A percentile compares a stretch with the other conserved stretches of the same genome.
Evolutionary conservation across 805 yeast species (phyloP).

Genomic region (Myxozyma kluyveri): DNA sequence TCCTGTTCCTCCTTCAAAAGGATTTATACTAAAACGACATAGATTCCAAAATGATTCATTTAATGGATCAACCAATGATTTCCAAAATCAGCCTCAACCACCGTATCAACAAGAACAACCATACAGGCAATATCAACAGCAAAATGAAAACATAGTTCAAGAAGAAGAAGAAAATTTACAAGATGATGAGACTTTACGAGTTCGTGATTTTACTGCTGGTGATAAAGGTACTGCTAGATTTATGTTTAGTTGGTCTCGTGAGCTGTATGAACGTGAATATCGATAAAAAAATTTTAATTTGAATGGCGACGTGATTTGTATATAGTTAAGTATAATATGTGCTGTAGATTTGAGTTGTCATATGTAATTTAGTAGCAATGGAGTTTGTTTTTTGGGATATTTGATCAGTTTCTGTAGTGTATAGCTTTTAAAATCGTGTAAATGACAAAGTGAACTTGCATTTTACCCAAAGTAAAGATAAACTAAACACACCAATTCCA

Average conservation of each 20-base stretch:
- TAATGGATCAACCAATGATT: background rate
- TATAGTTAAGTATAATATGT: no score
- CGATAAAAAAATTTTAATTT: no score
- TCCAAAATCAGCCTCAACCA: background rate
- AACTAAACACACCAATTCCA: background rate
- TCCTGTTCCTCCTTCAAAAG: background rate
- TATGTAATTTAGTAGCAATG: no score
- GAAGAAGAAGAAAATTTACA: background rate
- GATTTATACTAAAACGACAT: background rate
- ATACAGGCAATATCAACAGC: background rate
- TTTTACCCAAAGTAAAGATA: background rate
- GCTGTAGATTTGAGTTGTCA: no score
- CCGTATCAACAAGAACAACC: background rate
- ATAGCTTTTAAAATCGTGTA: no score
- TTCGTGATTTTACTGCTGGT: conserved; percentile 21
- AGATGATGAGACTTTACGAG: background rate
- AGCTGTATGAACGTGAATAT: no score
- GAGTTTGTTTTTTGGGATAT: no score
- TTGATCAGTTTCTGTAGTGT: no score
- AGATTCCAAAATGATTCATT: no score
- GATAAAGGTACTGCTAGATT: conserved; percentile 28
- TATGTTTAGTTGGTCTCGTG: conserved; percentile 24
- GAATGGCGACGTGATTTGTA: no score
- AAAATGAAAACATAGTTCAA: background rate
- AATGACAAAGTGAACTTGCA: no score